Base-by-base conservation (phyloP, 2,329 filamentous ascomycete genomes). In the Curvularia verruculosa region DNA sequence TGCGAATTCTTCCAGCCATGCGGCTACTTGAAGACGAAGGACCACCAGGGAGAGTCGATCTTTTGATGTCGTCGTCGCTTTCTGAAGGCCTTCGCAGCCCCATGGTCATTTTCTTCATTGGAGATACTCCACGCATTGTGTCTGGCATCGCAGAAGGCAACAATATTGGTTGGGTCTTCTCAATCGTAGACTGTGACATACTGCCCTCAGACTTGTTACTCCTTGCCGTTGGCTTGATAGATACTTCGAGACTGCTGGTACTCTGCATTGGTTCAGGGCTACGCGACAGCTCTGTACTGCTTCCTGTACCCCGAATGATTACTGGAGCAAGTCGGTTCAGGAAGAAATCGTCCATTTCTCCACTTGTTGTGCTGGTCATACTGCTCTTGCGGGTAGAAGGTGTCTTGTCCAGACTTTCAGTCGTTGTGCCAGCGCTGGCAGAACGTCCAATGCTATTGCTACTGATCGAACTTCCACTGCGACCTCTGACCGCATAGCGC, bases 401-500 rank as follows among this genome's bases (percentile, higher is more conserved):
- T 12, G 72, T 72, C 15, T 69, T 70, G 19, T 72, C 66, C 21
- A 73, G 54, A 52, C 73, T 75, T 26, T 75, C 74, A 19, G 69
- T 66, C 7, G 72, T 72, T 15, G 70, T 78, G 31, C 78, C 80
- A 24, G 78, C 75, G 63, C 80, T 82, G 7, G 78, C 73, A 23
- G 81, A 82, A 31, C 80, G 77, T 44, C 77, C 74, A 43, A 80
- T 79, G 24, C 78, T 82, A n/a, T 79, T 80, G 23, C 79, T 65
- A 58, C 81, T 84, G 7, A 82, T 78, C 19, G 81, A 78, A 67
- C 85, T 88, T 57, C 83, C 85, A 67, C 87, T 91, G 52, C 89
- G 84, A 28, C 88, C 84, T 56, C 87, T 84, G 5, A 82, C 79
- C 2, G 87, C 86, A 54, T 91, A 81, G 54, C 84, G 84, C 0